Conservation (phyloP, 352 stramenopile species). For the Phytopythium chamaehyphon region DNA sequence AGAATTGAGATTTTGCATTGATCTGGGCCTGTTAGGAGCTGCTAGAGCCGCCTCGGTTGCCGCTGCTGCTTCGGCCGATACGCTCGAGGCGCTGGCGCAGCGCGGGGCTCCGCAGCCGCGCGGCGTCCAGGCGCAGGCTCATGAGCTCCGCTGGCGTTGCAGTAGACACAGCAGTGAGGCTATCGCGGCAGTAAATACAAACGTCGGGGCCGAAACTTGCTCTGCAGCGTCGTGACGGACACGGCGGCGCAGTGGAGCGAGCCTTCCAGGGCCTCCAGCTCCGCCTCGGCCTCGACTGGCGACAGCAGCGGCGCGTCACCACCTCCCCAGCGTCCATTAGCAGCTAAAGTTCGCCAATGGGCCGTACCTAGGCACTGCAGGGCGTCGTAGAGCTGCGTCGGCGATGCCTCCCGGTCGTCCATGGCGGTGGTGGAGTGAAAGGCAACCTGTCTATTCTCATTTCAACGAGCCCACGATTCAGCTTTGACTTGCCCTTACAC, state of each 20-base stretch:
- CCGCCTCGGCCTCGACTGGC: not conserved
- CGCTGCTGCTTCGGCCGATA: not conserved
- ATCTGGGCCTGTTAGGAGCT: too few relatives aligned
- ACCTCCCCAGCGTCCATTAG: too few relatives aligned
- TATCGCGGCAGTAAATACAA: too few relatives aligned
- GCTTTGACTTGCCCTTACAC: too few relatives aligned
- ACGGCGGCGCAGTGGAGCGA: not conserved
- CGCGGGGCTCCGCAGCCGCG: conserved; percentile 11
- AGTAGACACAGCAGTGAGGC: too few relatives aligned
- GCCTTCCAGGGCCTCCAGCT: conserved; percentile 1
- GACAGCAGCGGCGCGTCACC: not conserved
- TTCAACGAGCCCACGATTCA: too few relatives aligned
- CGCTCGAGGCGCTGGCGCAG: conserved; percentile 10
- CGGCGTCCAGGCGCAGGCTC: conserved; percentile 10
- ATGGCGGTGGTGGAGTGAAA: not conserved
- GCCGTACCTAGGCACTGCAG: too few relatives aligned
- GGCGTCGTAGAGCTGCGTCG: too few relatives aligned
- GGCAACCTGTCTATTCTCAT: too few relatives aligned
- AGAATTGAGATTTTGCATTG: not conserved
- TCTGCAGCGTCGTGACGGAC: not conserved
- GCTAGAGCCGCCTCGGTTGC: not conserved
- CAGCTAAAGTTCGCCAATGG: too few relatives aligned
- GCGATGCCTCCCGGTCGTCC: not conserved
- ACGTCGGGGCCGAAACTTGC: not conserved
- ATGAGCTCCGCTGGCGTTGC: conserved; percentile 9